A percentile compares a stretch with the other conserved stretches of the same genome.
Conservation (phyloP, 305 asterid species). For the Plantago rigida region DNA sequence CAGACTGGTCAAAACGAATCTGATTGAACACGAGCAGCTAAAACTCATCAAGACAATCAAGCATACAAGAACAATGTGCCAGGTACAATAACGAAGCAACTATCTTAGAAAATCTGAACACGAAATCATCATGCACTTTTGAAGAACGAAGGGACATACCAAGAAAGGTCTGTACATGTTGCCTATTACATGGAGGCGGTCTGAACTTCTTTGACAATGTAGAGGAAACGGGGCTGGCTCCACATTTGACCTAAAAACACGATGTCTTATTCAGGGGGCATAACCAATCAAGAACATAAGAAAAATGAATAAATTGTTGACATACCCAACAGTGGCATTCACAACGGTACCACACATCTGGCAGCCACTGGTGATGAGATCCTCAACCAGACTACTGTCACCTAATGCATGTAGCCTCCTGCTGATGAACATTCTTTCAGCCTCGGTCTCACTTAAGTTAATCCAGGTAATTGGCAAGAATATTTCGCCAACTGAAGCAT, state of each 20-base stretch:
- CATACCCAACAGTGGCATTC: constrained; percentile 38
- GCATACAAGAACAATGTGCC: not conserved
- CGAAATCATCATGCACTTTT: too few relatives aligned
- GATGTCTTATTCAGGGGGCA: not conserved
- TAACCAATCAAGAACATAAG: constrained; percentile 7
- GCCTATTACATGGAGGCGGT: constrained; percentile 43
- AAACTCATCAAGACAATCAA: constrained; percentile 3
- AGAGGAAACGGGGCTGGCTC: constrained; percentile 34
- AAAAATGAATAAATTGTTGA: constrained; percentile 6
- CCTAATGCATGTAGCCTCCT: constrained; percentile 38
- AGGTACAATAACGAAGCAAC: too few relatives aligned
- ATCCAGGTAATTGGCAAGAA: constrained; percentile 58
- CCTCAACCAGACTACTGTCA: constrained; percentile 44
- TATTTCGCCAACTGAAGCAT: constrained; percentile 63
- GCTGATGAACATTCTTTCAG: constrained; percentile 60
- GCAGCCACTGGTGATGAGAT: constrained; percentile 57
- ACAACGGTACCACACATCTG: constrained; percentile 48
- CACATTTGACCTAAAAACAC: constrained; percentile 31
- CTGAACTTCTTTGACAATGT: constrained; percentile 45
- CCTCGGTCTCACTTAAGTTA: constrained; percentile 42
- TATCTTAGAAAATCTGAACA: too few relatives aligned
- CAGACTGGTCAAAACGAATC: constrained; percentile 2
- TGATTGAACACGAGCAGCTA: not conserved
- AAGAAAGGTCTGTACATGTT: constrained; percentile 61
- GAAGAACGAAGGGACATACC: constrained; percentile 32